Evolutionary conservation across 495 filamentous ascomycete species (phyloP).

Genomic region (Trichocladium antarcticum): DNA sequence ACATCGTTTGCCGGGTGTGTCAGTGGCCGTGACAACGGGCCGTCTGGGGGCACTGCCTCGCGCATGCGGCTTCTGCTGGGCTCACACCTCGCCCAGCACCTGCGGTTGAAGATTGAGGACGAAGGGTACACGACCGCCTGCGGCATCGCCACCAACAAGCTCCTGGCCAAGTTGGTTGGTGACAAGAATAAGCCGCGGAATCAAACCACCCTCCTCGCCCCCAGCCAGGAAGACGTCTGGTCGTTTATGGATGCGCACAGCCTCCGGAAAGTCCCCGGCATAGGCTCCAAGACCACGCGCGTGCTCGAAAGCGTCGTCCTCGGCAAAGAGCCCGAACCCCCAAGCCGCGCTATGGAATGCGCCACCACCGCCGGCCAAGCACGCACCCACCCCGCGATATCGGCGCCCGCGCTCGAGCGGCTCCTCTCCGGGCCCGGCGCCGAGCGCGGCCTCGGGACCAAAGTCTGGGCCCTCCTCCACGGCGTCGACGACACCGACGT

Average conservation of each 20-base stretch:
- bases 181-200: conserved; percentile 74
- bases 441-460: conserved; percentile 54
- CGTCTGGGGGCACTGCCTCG: conserved; percentile 23
- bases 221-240: conserved; percentile 41
- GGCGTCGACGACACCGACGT: conserved; percentile 58
- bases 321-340: conserved; percentile 26
- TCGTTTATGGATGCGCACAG: conserved; percentile 65
- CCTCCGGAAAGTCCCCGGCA: conserved; percentile 74
- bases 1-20: conserved; percentile 37
- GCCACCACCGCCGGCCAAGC: conserved; percentile 54
- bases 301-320: conserved; percentile 54
- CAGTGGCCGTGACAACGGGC: conserved; percentile 3
- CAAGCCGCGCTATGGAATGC: conserved; percentile 30
- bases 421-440: conserved; percentile 59
- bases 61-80: conserved; percentile 51
- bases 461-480: conserved; percentile 51
- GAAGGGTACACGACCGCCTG: conserved; percentile 79
- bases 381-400: conserved; percentile 49
- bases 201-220: conserved; percentile 71
- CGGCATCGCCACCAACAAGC: conserved; percentile 78
- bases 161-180: conserved; percentile 75
- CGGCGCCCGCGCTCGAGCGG: conserved; percentile 47
- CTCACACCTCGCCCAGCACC: conserved; percentile 61
- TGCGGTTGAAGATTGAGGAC: conserved; percentile 60
- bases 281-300: conserved; percentile 68